These are phyloP conservation scores for Akanthomyces muscarius DNA, from an alignment of 2,329 filamentous ascomycete genomes.

Conservation along the genomic window DNA sequence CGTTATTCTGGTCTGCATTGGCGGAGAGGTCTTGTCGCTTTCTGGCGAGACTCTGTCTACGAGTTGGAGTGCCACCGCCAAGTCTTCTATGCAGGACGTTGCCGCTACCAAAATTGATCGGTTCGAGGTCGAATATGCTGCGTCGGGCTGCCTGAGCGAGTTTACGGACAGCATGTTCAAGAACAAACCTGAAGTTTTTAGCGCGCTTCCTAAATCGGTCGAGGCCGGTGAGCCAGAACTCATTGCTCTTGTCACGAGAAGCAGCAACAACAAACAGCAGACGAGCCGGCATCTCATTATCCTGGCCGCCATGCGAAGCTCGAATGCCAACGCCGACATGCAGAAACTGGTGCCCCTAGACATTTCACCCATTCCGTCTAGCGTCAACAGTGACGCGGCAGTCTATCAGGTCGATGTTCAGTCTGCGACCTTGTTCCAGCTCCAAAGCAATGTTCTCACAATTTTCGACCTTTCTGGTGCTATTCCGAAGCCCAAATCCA, in stretches of 20 bases:
- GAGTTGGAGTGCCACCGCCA: slow-evolving; percentile 34
- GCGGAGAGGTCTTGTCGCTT: slow-evolving; percentile 59
- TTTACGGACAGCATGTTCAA: slow-evolving; percentile 53
- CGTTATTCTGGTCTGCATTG: slow-evolving; percentile 54
- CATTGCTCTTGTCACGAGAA: slow-evolving; percentile 48
- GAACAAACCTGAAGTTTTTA: slow-evolving; percentile 48
- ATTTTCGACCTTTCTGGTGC: slow-evolving; percentile 62
- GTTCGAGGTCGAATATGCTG: slow-evolving; percentile 48
- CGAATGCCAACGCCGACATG: slow-evolving; percentile 25
- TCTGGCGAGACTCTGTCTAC: slow-evolving; percentile 47
- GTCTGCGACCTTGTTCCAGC: slow-evolving; percentile 60
- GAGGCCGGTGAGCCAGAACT: slow-evolving; percentile 45
- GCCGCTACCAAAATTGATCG: slow-evolving; percentile 30
- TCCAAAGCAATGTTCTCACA: slow-evolving; percentile 49
- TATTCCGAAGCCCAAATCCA: slow-evolving; percentile 57
- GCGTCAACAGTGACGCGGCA: slow-evolving; percentile 19
- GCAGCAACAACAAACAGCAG: slow-evolving; percentile 29
- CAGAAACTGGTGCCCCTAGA: slow-evolving; percentile 39
- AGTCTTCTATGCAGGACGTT: slow-evolving; percentile 33
- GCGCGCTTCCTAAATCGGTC: slow-evolving; percentile 46
- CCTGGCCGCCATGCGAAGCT: slow-evolving; percentile 30
- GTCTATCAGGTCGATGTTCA: slow-evolving; percentile 57
- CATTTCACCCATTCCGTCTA: slow-evolving; percentile 34
- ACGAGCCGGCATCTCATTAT: slow-evolving; percentile 31
- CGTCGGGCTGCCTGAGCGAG: slow-evolving; percentile 43